Conservation (phyloP, 352 stramenopile species). For the Globisporangium nagaii region DNA sequence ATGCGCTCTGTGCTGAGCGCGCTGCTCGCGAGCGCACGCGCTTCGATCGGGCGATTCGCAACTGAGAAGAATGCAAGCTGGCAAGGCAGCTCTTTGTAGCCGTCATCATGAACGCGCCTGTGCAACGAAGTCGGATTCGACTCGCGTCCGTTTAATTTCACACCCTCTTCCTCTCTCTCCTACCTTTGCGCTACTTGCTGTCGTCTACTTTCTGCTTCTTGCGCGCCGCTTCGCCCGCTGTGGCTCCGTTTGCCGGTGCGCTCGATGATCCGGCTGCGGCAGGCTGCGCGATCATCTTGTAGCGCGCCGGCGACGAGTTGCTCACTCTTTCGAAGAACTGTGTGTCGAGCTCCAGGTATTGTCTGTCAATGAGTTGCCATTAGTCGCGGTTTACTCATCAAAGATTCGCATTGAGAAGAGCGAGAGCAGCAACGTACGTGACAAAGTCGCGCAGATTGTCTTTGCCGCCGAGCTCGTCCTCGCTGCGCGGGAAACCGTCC, state of each 20-base stretch:
- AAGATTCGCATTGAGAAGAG: too few relatives aligned
- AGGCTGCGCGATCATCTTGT: constrained; percentile 16
- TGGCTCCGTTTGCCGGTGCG: neutral
- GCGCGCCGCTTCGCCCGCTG: constrained; percentile 7
- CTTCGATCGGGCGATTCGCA: constrained; percentile 16
- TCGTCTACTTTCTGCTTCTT: constrained; percentile 24
- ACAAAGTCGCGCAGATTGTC: constrained; percentile 65
- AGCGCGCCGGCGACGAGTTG: constrained; percentile 16
- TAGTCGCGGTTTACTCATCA: too few relatives aligned
- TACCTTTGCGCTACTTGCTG: constrained; percentile 11
- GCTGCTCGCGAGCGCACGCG: constrained; percentile 24
- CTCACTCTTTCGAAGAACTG: constrained; percentile 26
- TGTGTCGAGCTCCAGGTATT: constrained; percentile 28
- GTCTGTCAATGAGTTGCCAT: too few relatives aligned
- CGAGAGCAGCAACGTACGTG: constrained; percentile 39
- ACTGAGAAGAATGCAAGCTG: neutral
- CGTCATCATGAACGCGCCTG: neutral
- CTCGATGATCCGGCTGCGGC: neutral
- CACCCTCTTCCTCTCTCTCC: neutral
- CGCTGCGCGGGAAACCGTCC: constrained; percentile 66
- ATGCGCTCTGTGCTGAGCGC: constrained; percentile 36
- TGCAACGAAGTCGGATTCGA: neutral
- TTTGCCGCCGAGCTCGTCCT: constrained; percentile 66
- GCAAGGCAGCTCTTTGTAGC: neutral
- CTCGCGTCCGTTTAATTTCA: constrained; percentile 1